Percentiles rank a stretch among this genome's conserved stretches.
phyloP scores from a whole-genome alignment of 2,329 filamentous ascomycete species.

The Arthrobotrys musiformis region DNA sequence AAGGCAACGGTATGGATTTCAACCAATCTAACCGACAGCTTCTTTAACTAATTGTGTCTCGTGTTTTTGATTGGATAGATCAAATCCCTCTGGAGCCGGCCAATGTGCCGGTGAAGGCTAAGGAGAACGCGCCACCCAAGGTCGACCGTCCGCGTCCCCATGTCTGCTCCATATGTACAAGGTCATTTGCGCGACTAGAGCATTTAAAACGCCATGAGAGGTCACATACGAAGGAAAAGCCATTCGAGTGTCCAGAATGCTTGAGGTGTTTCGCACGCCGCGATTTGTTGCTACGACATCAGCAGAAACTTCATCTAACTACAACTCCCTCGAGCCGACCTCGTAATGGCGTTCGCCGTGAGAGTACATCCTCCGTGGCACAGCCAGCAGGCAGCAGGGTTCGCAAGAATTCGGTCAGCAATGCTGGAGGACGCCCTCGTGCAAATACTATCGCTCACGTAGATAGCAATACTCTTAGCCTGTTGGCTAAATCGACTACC shows the following conservation, averaged over 20 bases:
- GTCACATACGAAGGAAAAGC: slow-evolving; percentile 99
- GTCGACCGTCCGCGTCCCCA: slow-evolving; percentile 97
- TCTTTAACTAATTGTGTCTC: slow-evolving; percentile 25
- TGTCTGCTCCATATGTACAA: slow-evolving; percentile 87
- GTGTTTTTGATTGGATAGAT: slow-evolving; percentile 40
- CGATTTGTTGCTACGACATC: slow-evolving; percentile 89
- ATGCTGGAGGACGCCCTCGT: slow-evolving; percentile 73
- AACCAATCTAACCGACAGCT: slow-evolving; percentile 6
- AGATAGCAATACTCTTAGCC: slow-evolving; percentile 78
- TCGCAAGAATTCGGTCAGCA: slow-evolving; percentile 90
- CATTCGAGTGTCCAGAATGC: slow-evolving; percentile 96
- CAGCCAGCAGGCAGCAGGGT: slow-evolving; percentile 76
- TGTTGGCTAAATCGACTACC: slow-evolving; percentile 62
- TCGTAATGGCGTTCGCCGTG: slow-evolving; percentile 77
- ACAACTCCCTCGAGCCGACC: slow-evolving; percentile 87
- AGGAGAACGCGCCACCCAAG: slow-evolving; percentile 75
- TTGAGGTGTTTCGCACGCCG: slow-evolving; percentile 92
- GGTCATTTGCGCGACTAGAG: slow-evolving; percentile 93
- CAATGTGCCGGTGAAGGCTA: slow-evolving; percentile 36
- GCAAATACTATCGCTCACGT: slow-evolving; percentile 97
- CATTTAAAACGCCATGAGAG: slow-evolving; percentile 97
- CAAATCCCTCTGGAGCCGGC: slow-evolving; percentile 32
- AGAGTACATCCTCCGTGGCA: slow-evolving; percentile 81
- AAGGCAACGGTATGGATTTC: slow-evolving; percentile 43
- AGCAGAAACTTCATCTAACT: slow-evolving; percentile 97